These are phyloP conservation scores for Galerina marginata DNA, from an alignment of 768 basidiomycete genomes.

Conservation along the genomic window DNA sequence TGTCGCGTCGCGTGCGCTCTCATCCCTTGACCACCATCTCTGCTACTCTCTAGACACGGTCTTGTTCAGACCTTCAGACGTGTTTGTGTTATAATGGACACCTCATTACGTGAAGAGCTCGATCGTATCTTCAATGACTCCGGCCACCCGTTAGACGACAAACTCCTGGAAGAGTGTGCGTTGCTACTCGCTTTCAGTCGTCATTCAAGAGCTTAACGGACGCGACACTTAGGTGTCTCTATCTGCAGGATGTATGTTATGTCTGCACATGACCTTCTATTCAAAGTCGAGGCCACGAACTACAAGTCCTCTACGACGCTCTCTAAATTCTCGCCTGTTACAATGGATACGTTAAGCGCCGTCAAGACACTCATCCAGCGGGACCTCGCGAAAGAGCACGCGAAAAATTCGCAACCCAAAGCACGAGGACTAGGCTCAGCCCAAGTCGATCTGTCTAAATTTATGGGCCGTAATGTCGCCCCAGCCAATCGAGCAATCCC, in stretches of 20 bases:
- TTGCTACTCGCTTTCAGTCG: background rate
- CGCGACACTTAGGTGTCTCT: slow-evolving; percentile 52
- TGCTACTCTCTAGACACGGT: background rate
- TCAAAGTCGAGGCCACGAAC: slow-evolving; percentile 71
- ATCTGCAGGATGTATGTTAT: slow-evolving; percentile 70
- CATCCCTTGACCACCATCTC: background rate
- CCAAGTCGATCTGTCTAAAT: slow-evolving; percentile 41
- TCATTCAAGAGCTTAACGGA: background rate
- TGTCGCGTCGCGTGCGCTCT: slow-evolving; percentile 14
- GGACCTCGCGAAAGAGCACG: slow-evolving; percentile 40
- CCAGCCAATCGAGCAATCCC: slow-evolving; percentile 22
- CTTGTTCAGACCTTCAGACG: too few relatives aligned
- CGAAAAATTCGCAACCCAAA: slow-evolving; percentile 38
- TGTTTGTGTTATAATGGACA: slow-evolving; percentile 20
- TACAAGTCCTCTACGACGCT: slow-evolving; percentile 39
- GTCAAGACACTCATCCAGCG: slow-evolving; percentile 57
- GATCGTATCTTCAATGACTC: slow-evolving; percentile 29
- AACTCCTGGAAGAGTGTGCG: slow-evolving; percentile 59
- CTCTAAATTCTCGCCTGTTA: slow-evolving; percentile 44
- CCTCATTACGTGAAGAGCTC: slow-evolving; percentile 30
- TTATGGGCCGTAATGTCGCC: slow-evolving; percentile 31
- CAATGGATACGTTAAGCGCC: slow-evolving; percentile 53
- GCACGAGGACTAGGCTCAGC: slow-evolving; percentile 30
- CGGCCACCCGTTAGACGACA: slow-evolving; percentile 41
- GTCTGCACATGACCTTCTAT: slow-evolving; percentile 56